These are phyloP conservation scores for Pyrenochaeta sp. DNA, from an alignment of 2,329 filamentous ascomycete species.

Conservation along the genomic window DNA sequence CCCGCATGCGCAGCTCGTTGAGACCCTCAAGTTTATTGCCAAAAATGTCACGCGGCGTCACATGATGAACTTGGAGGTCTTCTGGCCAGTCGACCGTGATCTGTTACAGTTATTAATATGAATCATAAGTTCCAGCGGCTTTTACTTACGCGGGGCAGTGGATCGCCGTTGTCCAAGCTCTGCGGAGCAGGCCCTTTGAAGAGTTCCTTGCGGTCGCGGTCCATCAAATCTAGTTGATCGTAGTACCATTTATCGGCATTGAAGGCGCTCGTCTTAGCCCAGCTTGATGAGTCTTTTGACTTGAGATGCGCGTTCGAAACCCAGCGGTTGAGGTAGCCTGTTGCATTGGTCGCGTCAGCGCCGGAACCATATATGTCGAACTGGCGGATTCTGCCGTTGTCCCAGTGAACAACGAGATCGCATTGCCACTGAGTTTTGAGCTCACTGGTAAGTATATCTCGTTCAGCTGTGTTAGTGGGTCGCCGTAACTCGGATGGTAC, in stretches of 20 bases:
- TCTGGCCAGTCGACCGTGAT: constrained; percentile 31
- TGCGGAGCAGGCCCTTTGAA: constrained; percentile 30
- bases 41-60: constrained; percentile 35
- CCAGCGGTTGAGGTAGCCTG: constrained; percentile 35
- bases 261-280: constrained; percentile 38
- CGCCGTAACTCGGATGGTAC: constrained; percentile 30
- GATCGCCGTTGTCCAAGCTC: constrained; percentile 4
- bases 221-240: constrained; percentile 19
- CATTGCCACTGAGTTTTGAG: constrained; percentile 29
- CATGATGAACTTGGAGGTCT: constrained; percentile 17
- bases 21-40: constrained; percentile 37
- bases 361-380: constrained; percentile 37
- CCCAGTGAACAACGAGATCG: constrained; percentile 21
- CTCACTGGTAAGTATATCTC: constrained; percentile 14
- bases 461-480: constrained; percentile 17
- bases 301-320: constrained; percentile 29
- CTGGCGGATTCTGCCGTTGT: constrained; percentile 14
- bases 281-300: constrained; percentile 28
- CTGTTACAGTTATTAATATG: constrained; percentile 10
- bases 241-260: constrained; percentile 33
- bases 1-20: constrained; percentile 32
- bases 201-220: constrained; percentile 22
- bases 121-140: constrained; percentile 2
- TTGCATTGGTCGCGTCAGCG: constrained; percentile 24
- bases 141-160: constrained; percentile 15